These are phyloP conservation scores for Zygosaccharomyces gambellarensis DNA, from an alignment of 805 yeast species.

Conservation along the genomic window DNA sequence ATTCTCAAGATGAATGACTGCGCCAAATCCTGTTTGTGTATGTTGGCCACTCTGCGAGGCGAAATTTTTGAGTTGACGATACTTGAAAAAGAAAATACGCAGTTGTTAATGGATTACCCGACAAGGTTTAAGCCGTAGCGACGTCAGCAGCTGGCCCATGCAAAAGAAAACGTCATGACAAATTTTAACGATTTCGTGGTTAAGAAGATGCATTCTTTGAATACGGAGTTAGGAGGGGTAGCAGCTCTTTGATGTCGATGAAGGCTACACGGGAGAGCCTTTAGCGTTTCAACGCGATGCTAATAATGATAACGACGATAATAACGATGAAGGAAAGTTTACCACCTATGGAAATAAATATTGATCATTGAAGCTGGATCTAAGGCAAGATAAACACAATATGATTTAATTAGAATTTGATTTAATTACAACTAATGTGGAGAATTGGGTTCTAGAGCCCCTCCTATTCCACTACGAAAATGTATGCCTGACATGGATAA, in stretches of 20 bases:
- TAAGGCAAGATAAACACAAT: background rate
- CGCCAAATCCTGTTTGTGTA: background rate
- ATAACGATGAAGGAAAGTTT: background rate
- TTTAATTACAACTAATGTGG: background rate
- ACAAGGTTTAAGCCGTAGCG: background rate
- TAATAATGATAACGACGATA: background rate
- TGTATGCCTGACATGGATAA: background rate
- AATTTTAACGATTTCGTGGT: background rate
- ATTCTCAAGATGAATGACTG: conserved; percentile 2
- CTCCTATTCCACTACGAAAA: background rate
- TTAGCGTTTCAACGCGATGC: background rate
- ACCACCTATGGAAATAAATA: background rate
- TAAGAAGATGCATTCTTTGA: background rate
- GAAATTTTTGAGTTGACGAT: background rate
- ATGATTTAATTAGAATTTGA: background rate
- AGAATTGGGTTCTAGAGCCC: background rate
- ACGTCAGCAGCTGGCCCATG: background rate
- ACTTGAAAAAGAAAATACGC: background rate
- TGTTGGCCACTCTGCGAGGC: background rate
- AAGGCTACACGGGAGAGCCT: too few species aligned
- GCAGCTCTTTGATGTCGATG: background rate
- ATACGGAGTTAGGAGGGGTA: background rate
- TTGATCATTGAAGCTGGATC: background rate
- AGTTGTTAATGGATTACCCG: conserved; percentile 2
- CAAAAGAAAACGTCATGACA: background rate